Base-by-base conservation (phyloP, 805 yeast species). In the Candida qinlingensis region DNA sequence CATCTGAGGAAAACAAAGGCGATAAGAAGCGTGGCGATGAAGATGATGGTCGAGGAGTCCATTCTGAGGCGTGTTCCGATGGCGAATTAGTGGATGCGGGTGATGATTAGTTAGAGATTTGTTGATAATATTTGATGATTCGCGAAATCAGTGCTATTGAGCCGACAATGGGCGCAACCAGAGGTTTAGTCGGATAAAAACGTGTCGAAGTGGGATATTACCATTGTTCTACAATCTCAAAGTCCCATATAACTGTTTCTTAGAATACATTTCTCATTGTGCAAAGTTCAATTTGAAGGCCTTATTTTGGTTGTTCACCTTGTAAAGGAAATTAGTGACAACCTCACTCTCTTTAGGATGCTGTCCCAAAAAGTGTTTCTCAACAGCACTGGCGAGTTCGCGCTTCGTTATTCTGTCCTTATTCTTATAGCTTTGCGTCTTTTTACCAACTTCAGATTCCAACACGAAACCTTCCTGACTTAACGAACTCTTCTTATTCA, bases 251-350 rank as follows among this genome's bases (percentile, higher is more conserved):
- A 9, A 26, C 11, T 27, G 26, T 7, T 13, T 13, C 6, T 30
- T 29, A 37, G 28, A 29, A 28, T 7, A 13, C 25, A 34, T 13
- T 12, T 5, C 19, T 45, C 46, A 47, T 8, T 47, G 46, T 25
- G 51, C 51, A 52, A 71, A 70, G 45, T 66, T 69, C 66, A 72
- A 59, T 49, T 62, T 69, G 57, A 71, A 72, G 33, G 67, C 73
- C 60, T 67, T 69, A 51, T 73, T 75, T 58, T 87, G 87, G 60
- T 88, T 84, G 60, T 81, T 81, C 46, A 88, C 90, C 58, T 87
- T 83, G 69, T 92, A 94, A 47, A 94, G 73, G 63, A 92, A 94
- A 59, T 87, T 90, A 36, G 96, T 88, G 37, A 92, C 81, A 33
- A 86, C 81, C 58, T 92, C 98, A 49, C 84, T 81, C 61, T 92